Base-by-base conservation (phyloP, 192 early-diverging fungal genomes). In the Oehlia diaphana region DNA sequence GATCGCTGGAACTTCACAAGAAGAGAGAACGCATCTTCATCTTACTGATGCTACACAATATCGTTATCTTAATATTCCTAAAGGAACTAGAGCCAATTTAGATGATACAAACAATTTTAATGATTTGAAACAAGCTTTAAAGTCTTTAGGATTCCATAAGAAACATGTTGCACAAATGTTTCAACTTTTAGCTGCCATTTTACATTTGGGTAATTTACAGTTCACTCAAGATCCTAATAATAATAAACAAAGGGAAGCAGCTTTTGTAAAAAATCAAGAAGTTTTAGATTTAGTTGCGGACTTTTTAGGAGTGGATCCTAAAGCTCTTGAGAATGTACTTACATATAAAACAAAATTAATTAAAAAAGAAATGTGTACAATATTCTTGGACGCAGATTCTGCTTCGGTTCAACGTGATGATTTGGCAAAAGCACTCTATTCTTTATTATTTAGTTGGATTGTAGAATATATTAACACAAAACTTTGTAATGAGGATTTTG, bases 201-300 rank as follows among this genome's bases (percentile, higher is more conserved):
- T 99, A 47, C 91, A 94, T 77, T 87, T 99, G 21, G 95, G 96
- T 23, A 96, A 98, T 80, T 81, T 99, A 71, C 89, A 93, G 70
- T 98, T 97, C 80, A 81, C 86, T 61, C 88, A 93, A 63, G 89
- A 90, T 61, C 70, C 79, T 7, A 89, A 90, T 62, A 83, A 90
- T 62, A 83, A 89, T 61, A 83, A 88, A 39, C 88, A 93, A 78
- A 82, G 88, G 78, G 93, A 95, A 58, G 91, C 94, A 50, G 92
- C 93, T 12, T 85, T 88, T 42, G 93, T 98, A 71, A 89, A 90
- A 65, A 96, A 97, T 79, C 79, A 79, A 23, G 94, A 95, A 21
- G 89, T 84, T 65, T 89, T 97, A 19, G 90, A 90, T n/a, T 87
- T 94, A 33, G 92, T 90, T 26, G 94, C 95, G 31, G 89, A 93